Base-by-base conservation (phyloP, 352 stramenopile genomes). In the Phytopythium delawarense region DNA sequence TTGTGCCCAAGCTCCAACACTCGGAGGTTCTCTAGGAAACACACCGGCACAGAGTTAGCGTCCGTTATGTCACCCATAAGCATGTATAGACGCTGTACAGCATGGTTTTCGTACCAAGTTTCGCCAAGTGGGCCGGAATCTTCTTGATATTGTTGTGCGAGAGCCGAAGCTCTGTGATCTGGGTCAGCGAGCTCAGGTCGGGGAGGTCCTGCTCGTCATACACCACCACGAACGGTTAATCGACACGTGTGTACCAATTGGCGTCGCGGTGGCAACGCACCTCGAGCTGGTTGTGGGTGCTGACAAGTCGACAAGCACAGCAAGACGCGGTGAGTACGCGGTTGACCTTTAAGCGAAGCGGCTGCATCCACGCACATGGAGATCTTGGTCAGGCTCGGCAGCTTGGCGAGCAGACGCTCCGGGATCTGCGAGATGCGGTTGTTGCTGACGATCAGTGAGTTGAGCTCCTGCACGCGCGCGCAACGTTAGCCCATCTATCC, bases 371-470 rank as follows among this genome's bases (percentile, higher is more conserved):
- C 74, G 49, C 74, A 92, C 86, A 95, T 90, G 39, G 84, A 93
- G 60, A 95, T 85, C 71, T 95, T 95, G 58, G 75, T 92, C 2
- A 95, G 65, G 37, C 75, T 84, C 15, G 85, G 84, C 20, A 95
- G 69, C 34, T 79, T 79, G 8, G 88, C 81, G 25, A 95, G 59
- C 13, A 78, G 75, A 9, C 81, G 81, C 34, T 80, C 66, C 7
- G 77, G 69, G 39, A 95, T 76, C 60, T 89, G 64, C 16, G 75
- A 64, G 57, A 95, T 92, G 52, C 83, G 81, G 60, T 95, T 95
- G 63, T 94, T 76, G 71, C 84, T 94, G 54, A 95, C 73, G 57
- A 95, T 92, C 23, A 95, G 68, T 56, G 87, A 93, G 70, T 91
- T 94, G 12, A 95, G 73, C 44, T 92, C 78, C 76, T 84, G 34